Percentiles rank a stretch among this genome's conserved stretches.
Evolutionary conservation across 768 basidiomycete species (phyloP).

Genomic region (Leucosporidium yakuticum): DNA sequence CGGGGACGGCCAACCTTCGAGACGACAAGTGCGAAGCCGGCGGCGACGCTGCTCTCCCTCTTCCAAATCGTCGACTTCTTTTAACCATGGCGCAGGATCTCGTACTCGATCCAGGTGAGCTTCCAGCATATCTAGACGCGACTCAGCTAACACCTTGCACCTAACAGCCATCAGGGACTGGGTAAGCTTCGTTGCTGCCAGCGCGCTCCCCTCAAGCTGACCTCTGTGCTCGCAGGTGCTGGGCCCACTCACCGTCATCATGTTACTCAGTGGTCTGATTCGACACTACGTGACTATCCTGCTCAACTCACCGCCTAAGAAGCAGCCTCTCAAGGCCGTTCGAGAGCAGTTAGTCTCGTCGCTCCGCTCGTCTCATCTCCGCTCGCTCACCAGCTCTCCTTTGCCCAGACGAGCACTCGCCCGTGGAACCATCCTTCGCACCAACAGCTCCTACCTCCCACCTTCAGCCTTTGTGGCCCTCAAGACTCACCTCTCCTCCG

Average conservation of each 20-base stretch:
- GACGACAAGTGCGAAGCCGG: too few relatives aligned
- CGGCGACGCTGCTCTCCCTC: too few relatives aligned
- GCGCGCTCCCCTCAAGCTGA: background rate
- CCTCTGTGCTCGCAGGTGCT: slow-evolving; percentile 12
- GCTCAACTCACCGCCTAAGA: slow-evolving; percentile 77
- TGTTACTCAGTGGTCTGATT: slow-evolving; percentile 64
- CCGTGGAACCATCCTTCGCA: slow-evolving; percentile 21
- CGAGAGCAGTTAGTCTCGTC: slow-evolving; percentile 74
- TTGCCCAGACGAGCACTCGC: slow-evolving; percentile 4
- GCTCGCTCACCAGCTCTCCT: too few relatives aligned
- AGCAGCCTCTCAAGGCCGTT: slow-evolving; percentile 64
- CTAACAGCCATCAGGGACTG: slow-evolving; percentile 27
- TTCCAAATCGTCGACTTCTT: background rate
- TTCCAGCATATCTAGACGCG: background rate
- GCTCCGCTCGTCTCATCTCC: background rate
- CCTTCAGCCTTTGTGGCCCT: slow-evolving; percentile 43
- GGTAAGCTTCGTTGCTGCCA: background rate
- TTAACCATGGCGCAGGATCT: slow-evolving; percentile 7
- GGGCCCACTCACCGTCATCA: slow-evolving; percentile 21
- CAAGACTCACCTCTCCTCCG: slow-evolving; percentile 38
- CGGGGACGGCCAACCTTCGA: too few relatives aligned
- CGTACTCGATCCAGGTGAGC: slow-evolving; percentile 24
- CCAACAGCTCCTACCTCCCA: slow-evolving; percentile 33
- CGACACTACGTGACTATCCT: slow-evolving; percentile 86
- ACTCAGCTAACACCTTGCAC: background rate